These are phyloP conservation scores for Besnoitia besnoiti DNA, from an alignment of 169 alveolate genomes.

Conservation along the genomic window DNA sequence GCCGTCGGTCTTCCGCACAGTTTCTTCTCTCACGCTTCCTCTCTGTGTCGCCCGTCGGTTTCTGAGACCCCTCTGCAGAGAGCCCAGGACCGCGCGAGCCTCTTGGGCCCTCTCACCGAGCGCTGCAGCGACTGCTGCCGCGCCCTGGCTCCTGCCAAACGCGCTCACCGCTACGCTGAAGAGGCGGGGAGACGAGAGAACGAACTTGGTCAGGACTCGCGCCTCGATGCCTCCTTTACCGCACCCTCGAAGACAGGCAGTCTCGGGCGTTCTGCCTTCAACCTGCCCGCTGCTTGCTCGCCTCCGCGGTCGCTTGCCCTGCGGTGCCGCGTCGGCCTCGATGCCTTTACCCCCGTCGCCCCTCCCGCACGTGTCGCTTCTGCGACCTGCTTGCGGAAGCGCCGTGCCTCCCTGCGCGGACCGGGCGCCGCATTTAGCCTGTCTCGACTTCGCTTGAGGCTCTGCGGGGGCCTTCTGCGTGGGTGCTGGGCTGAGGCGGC, in stretches of 20 bases:
- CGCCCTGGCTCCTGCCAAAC: not conserved
- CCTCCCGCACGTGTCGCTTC: no score
- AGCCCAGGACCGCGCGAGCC: not conserved
- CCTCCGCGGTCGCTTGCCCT: no score
- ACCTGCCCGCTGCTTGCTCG: no score
- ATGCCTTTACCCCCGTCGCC: no score
- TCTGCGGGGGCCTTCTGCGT: no score
- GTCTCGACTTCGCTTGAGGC: no score
- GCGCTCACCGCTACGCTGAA: not conserved
- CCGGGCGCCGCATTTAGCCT: not conserved
- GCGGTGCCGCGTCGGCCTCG: no score
- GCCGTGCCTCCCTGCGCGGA: not conserved
- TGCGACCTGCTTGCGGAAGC: not conserved
- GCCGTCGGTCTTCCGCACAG: not conserved
- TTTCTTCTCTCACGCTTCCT: no score
- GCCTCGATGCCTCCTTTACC: not conserved
- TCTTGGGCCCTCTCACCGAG: not conserved
- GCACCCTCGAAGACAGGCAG: no score
- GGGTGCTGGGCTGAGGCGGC: no score
- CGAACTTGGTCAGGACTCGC: not conserved
- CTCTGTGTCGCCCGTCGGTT: not conserved
- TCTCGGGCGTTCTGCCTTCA: no score
- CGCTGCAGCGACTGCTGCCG: not conserved
- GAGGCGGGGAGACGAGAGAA: not conserved
- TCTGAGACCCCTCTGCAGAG: not conserved